Percentiles rank a stretch among this genome's conserved stretches.
Evolutionary conservation across 306 rosid species (phyloP).

Genomic region (Vachellia collinsii): DNA sequence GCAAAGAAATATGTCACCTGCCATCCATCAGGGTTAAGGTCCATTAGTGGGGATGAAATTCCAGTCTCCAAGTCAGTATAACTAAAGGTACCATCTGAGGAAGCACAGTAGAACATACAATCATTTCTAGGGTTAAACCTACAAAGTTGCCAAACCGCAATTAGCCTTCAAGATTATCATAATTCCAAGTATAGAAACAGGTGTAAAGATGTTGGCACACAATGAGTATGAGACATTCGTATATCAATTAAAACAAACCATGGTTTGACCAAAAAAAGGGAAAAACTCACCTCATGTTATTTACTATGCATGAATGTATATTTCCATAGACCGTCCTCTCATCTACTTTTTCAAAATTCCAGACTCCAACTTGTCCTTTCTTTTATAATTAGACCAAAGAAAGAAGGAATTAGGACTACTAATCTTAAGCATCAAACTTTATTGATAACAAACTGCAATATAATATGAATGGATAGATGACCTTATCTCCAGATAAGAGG

Average conservation of each 20-base stretch:
- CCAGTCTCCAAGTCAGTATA: conserved; percentile 89
- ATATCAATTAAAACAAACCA: not conserved
- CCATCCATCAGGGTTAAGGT: conserved; percentile 91
- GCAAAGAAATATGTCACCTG: conserved; percentile 52
- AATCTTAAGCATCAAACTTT: conserved; percentile 20
- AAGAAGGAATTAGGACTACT: conserved; percentile 27
- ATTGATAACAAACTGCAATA: not conserved
- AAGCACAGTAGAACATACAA: conserved; percentile 75
- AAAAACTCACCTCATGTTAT: conserved; percentile 79
- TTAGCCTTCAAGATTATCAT: conserved; percentile 25
- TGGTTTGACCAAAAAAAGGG: not conserved
- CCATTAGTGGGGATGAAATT: conserved; percentile 63
- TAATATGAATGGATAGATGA: conserved; percentile 14
- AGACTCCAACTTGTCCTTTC: conserved; percentile 99
- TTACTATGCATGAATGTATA: conserved; percentile 80
- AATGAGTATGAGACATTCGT: not conserved
- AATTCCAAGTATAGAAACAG: not conserved
- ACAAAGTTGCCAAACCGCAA: conserved; percentile 32
- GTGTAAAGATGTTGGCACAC: conserved; percentile 2
- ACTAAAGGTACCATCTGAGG: conserved; percentile 90
- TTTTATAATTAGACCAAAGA: conserved; percentile 41
- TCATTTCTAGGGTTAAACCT: conserved; percentile 82
- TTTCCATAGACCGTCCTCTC: conserved; percentile 83
- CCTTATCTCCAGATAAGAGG: conserved; percentile 96
- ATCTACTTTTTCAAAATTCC: conserved; percentile 83